phyloP scores from a whole-genome alignment of 768 basidiomycete species.

The Lactarius sanguifluus region DNA sequence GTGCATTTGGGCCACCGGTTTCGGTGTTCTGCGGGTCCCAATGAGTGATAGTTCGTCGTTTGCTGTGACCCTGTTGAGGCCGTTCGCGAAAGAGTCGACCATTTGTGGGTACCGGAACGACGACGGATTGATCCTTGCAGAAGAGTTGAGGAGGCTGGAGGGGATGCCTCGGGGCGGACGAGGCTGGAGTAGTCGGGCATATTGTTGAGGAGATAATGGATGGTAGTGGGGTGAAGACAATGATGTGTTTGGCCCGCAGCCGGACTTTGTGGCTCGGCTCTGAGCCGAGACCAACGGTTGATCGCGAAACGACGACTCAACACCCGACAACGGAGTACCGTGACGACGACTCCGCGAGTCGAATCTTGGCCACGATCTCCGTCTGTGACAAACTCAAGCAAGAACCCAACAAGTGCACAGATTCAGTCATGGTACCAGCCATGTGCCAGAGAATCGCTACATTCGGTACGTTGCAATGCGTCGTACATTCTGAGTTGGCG shows the following conservation, averaged over 20 bases:
- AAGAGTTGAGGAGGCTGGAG: conserved; percentile 5
- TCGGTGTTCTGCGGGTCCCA: neutral
- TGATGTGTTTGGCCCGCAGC: no score
- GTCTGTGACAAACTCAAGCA: no score
- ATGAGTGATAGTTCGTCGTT: no score
- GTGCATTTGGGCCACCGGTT: neutral
- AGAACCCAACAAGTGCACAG: neutral
- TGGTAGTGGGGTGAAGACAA: neutral
- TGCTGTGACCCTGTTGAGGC: neutral
- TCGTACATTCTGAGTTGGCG: conserved; percentile 3
- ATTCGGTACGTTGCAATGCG: neutral
- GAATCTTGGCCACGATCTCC: neutral
- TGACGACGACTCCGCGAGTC: neutral
- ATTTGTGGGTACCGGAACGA: conserved; percentile 12
- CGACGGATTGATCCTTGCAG: conserved; percentile 10
- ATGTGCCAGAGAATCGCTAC: neutral
- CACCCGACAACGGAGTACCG: neutral
- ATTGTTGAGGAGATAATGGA: neutral
- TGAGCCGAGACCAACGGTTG: neutral
- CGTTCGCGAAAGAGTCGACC: neutral
- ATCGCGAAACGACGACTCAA: neutral
- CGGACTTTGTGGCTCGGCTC: neutral
- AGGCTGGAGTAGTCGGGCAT: conserved; percentile 19
- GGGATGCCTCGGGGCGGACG: neutral
- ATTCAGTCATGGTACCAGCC: neutral